Evolutionary conservation across 1,284 basidiomycete genomes (phyloP).

Genomic region (Apiotrichum veenhuisii): DNA sequence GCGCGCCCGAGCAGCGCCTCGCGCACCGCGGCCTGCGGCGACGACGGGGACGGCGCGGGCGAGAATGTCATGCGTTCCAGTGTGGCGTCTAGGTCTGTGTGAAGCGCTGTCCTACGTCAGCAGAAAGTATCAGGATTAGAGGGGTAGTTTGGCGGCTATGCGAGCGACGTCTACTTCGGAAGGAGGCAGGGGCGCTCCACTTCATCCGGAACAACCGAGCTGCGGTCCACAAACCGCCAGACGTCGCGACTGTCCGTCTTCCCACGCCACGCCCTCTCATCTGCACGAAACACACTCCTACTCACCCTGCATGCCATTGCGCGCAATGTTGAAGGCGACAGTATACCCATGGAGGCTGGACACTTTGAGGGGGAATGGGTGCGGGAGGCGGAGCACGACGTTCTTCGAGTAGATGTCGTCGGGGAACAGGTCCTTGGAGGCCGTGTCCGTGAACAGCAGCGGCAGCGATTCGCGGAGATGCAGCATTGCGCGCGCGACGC

Average conservation of each 20-base stretch:
- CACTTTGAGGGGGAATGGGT: conserved; percentile 44
- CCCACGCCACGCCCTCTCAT: too few relatives aligned
- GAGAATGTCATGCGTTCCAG: conserved; percentile 45
- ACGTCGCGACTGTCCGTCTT: too few relatives aligned
- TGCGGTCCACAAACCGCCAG: too few relatives aligned
- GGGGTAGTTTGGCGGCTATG: too few relatives aligned
- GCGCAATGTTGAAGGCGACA: conserved; percentile 44
- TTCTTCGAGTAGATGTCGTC: conserved; percentile 42
- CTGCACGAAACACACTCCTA: not conserved
- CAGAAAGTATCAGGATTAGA: too few relatives aligned
- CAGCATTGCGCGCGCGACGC: conserved; percentile 45
- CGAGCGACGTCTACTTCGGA: too few relatives aligned
- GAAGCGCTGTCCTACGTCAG: conserved; percentile 31
- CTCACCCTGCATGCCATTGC: conserved; percentile 49
- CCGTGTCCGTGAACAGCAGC: conserved; percentile 35
- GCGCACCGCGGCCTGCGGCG: conserved; percentile 10
- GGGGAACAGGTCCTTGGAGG: conserved; percentile 38
- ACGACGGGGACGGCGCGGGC: conserved; percentile 18
- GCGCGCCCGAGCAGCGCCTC: conserved; percentile 19
- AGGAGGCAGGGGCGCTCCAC: too few relatives aligned
- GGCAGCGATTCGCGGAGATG: conserved; percentile 49
- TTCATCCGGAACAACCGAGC: too few relatives aligned
- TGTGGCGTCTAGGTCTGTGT: conserved; percentile 37
- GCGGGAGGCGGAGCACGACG: conserved; percentile 41
- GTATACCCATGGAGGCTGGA: conserved; percentile 41